These are phyloP conservation scores for Neotropicomus parvogracilis DNA, from an alignment of 1,284 basidiomycete species.

Conservation along the genomic window DNA sequence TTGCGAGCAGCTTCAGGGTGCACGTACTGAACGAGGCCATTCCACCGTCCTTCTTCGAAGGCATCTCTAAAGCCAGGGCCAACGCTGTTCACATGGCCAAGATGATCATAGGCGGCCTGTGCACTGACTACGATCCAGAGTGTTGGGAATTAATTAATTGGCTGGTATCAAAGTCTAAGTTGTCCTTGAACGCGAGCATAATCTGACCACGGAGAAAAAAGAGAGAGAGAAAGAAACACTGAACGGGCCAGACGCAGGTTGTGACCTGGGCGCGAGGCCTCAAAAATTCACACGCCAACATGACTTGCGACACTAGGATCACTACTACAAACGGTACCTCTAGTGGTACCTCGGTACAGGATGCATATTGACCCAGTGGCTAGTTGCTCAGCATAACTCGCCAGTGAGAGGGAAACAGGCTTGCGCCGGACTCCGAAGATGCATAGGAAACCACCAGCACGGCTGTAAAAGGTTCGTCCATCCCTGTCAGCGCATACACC, in stretches of 20 bases:
- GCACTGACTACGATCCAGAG: slow-evolving; percentile 8
- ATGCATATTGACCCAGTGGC: too few species aligned
- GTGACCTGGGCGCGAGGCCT: too few species aligned
- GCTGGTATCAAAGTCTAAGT: slow-evolving; percentile 47
- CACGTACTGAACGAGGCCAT: slow-evolving; percentile 40
- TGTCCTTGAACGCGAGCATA: slow-evolving; percentile 56
- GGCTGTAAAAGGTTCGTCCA: too few species aligned
- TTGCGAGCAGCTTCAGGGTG: slow-evolving; percentile 37
- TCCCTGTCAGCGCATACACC: too few species aligned
- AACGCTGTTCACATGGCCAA: slow-evolving; percentile 55
- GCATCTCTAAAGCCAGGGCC: slow-evolving; percentile 30
- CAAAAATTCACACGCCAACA: too few species aligned
- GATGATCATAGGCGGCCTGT: slow-evolving; percentile 51
- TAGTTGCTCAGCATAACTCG: too few species aligned
- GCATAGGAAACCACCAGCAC: too few species aligned
- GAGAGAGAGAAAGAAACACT: slow-evolving; percentile 7
- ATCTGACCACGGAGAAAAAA: slow-evolving; percentile 47
- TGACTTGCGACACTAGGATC: too few species aligned
- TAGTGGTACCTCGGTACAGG: too few species aligned
- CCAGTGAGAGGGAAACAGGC: too few species aligned
- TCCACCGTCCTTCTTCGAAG: slow-evolving; percentile 38
- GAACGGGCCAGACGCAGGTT: slow-evolving; percentile 13
- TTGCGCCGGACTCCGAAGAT: too few species aligned
- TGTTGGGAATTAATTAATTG: slow-evolving; percentile 30
- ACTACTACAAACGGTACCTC: too few species aligned